Percentiles rank a stretch among this genome's conserved stretches.
phyloP scores from a whole-genome alignment of 306 rosid genomes.

The Luffa aegyptiaca region DNA sequence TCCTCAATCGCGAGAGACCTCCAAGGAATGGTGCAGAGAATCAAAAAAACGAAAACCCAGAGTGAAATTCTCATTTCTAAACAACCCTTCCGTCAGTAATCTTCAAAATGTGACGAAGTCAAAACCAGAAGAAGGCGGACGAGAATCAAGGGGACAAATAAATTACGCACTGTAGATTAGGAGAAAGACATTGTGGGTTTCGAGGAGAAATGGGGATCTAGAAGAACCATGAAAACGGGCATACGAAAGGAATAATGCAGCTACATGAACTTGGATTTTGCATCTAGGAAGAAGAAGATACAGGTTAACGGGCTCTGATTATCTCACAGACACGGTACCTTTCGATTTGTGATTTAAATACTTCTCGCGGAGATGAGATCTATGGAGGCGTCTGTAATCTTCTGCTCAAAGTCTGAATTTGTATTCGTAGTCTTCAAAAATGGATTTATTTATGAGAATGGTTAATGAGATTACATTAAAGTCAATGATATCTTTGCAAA shows the following conservation, averaged over 20 bases:
- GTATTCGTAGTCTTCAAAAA: background rate
- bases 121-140: background rate
- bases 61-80: constrained; percentile 32
- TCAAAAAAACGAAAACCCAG: constrained; percentile 27
- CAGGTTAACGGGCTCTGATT: background rate
- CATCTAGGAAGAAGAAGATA: background rate
- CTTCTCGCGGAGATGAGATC: background rate
- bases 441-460: background rate
- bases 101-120: constrained; percentile 19
- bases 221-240: constrained; percentile 25
- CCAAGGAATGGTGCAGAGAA: constrained; percentile 31
- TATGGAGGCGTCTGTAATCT: background rate
- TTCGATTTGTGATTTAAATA: background rate
- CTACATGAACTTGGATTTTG: background rate
- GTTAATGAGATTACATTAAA: background rate
- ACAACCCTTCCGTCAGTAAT: constrained; percentile 10
- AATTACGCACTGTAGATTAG: constrained; percentile 10
- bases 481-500: background rate
- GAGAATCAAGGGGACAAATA: constrained; percentile 3
- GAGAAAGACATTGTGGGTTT: background rate
- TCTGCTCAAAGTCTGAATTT: background rate
- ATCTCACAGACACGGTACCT: background rate
- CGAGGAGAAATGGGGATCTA: constrained; percentile 45
- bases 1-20: constrained; percentile 36
- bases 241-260: constrained; percentile 50